Evolutionary conservation across 2,329 filamentous ascomycete species (phyloP).

Genomic region (Fusarium sp.): DNA sequence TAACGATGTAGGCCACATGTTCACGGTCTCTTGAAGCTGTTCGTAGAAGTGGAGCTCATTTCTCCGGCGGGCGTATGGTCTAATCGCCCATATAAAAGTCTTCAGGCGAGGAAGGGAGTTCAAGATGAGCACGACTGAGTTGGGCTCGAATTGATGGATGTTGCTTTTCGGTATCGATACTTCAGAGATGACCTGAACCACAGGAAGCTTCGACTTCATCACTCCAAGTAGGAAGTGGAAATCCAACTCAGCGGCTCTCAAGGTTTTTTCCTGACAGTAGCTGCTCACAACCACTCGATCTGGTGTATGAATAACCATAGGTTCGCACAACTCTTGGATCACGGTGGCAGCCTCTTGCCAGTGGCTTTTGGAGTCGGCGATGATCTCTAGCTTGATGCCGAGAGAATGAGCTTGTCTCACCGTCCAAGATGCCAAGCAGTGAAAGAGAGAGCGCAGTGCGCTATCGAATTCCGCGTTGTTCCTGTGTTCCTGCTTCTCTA

Average conservation of each 20-base stretch:
- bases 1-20: neutral
- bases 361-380: neutral
- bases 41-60: neutral
- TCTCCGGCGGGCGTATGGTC: neutral
- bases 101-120: neutral
- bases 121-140: neutral
- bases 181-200: neutral
- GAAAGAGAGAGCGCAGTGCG: neutral
- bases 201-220: too few relatives aligned
- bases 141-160: neutral
- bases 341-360: neutral
- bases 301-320: too few relatives aligned
- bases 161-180: neutral
- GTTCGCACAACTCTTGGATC: neutral
- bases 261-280: neutral
- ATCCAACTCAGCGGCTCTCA: neutral
- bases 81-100: neutral
- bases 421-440: neutral
- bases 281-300: too few relatives aligned
- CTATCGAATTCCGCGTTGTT: neutral
- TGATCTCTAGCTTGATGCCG: neutral
- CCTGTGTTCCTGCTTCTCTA: neutral
- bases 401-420: neutral
- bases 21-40: neutral
- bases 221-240: neutral